A percentile compares a stretch with the other conserved stretches of the same genome.
Evolutionary conservation across 805 yeast species (phyloP).

Genomic region (Isabelozyma gotoi): DNA sequence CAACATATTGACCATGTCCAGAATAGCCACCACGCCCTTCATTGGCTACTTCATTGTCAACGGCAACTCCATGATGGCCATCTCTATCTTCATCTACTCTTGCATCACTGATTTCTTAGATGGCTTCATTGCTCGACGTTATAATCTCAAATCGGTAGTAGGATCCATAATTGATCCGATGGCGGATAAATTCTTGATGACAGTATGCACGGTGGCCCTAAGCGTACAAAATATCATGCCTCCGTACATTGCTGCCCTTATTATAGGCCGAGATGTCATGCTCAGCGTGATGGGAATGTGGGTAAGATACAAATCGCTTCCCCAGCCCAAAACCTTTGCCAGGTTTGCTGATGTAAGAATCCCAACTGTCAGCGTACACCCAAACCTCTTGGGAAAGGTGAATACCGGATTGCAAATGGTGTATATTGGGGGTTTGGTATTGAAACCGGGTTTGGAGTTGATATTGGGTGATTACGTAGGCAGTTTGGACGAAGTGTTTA

Average conservation of each 20-base stretch:
- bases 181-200: slow-evolving; percentile 92
- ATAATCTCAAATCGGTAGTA: slow-evolving; percentile 70
- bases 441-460: slow-evolving; percentile 32
- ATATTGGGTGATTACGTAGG: slow-evolving; percentile 9
- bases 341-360: slow-evolving; percentile 74
- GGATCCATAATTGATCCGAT: slow-evolving; percentile 94
- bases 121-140: slow-evolving; percentile 86
- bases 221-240: slow-evolving; percentile 74
- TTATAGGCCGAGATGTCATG: slow-evolving; percentile 80
- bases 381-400: slow-evolving; percentile 80
- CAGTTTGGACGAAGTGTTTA: slow-evolving; percentile 13
- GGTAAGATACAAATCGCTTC: slow-evolving; percentile 70
- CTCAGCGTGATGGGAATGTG: slow-evolving; percentile 72
- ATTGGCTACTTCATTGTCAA: slow-evolving; percentile 77
- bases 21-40: slow-evolving; percentile 80
- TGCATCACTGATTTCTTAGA: slow-evolving; percentile 90
- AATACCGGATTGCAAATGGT: slow-evolving; percentile 94
- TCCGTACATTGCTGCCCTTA: slow-evolving; percentile 54
- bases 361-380: slow-evolving; percentile 81
- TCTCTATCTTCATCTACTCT: slow-evolving; percentile 76
- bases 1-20: slow-evolving; percentile 74
- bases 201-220: slow-evolving; percentile 76
- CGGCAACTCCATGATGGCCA: slow-evolving; percentile 62
- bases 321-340: slow-evolving; percentile 68
- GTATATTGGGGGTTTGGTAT: slow-evolving; percentile 59